Evolutionary conservation across 2,329 filamentous ascomycete species (phyloP), one percentile per base, ranked within the genome.

Genomic region (Aspergillus sp.): DNA sequence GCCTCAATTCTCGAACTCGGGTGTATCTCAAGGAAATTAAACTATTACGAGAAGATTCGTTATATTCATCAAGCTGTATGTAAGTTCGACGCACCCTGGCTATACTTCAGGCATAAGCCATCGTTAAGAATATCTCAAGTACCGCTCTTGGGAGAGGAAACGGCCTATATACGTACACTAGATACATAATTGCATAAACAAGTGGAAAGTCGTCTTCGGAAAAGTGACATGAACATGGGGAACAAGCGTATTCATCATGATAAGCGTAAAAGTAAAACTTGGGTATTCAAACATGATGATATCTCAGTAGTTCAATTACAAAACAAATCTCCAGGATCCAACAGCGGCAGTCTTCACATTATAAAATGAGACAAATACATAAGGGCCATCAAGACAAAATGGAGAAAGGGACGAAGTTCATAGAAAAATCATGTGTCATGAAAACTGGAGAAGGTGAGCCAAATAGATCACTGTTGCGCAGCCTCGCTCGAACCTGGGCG

Each of bases 401-500:
- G 51, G 18, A 56, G 53, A 39, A 51, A 17, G 50, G 8, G 36
- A 50, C 26, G 20, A 15, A n/a, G 7, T 36, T 13, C 32, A 50
- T 12, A 38, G 45, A 11, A 45, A 4, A 47, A 57, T 57, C 32
- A 15, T 34, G 36, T 34, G 36, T 34, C 51, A 50, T 38, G 58
- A 39, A 45, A 43, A 48, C 53, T 39, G 44, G 41, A 58, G 58
- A 42, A 11, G 34, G 34, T n/a, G 34, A 36, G 34, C 15, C 34
- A 53, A 22, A 32, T 50, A 18, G 36, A 57, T 60, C 48, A 57
- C 9, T 52, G 56, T 32, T 65, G 63, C 4, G 60, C 48, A 24
- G 62, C 42, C 32, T 73, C 69, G 18, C 68, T 71, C 13, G 68
- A 57, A 44, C 60, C 68, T 3, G 71, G 66, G 26, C 74, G 73